phyloP scores from a whole-genome alignment of 257 asterid species.

The Cinchona pubescens region DNA sequence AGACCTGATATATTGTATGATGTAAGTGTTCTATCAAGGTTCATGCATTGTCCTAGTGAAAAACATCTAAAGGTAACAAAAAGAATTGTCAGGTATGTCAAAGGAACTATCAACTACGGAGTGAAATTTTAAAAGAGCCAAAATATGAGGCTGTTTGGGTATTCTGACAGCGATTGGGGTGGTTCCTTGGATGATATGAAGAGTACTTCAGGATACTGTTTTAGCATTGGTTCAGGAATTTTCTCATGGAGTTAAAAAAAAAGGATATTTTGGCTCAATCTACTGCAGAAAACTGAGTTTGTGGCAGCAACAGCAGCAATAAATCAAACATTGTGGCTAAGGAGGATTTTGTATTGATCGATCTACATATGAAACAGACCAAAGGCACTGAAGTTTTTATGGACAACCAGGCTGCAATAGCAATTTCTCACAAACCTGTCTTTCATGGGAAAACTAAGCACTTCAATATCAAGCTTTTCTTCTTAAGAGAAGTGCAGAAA shows the following conservation, averaged over 20 bases:
- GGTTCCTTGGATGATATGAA: neutral
- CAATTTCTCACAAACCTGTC: neutral
- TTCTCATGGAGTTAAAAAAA: too few relatives aligned
- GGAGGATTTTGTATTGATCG: neutral
- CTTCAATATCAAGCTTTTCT: constrained; percentile 5
- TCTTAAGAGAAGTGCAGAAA: constrained; percentile 11
- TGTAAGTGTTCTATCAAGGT: constrained; percentile 8
- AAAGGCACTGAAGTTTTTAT: neutral
- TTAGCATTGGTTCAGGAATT: neutral
- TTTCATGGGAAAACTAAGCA: constrained; percentile 18
- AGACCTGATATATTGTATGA: neutral
- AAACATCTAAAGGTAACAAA: neutral
- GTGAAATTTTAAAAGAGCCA: neutral
- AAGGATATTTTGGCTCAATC: neutral
- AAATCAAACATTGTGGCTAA: neutral
- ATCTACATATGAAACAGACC: neutral
- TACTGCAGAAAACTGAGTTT: neutral
- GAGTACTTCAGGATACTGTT: neutral
- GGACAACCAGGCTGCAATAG: constrained; percentile 1
- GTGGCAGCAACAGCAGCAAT: neutral
- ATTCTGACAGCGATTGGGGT: neutral
- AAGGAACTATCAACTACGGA: neutral
- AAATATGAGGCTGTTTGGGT: neutral
- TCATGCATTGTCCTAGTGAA: constrained; percentile 3
- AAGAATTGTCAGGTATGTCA: constrained; percentile 4